Evolutionary conservation across 768 basidiomycete genomes (phyloP), one percentile per base, ranked within the genome.

Genomic region (Amanita molliuscula): DNA sequence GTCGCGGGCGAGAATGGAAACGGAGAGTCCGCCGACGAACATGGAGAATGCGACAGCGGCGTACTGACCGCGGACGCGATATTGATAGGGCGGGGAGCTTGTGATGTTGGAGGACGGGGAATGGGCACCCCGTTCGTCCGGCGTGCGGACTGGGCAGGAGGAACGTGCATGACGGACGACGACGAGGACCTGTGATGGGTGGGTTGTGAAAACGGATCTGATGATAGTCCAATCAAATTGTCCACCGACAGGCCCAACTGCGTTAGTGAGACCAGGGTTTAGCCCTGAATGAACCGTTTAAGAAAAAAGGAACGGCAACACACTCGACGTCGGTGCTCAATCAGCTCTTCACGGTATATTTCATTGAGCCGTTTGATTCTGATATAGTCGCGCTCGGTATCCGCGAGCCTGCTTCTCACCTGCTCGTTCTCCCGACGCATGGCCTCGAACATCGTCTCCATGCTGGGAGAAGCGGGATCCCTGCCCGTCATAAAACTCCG

Each of bases 291-390:
- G 20, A 25, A 25, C 35, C 7, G 6, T 34, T 31, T 33, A 21
- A n/a, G 26, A 48, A 20, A 38, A 34, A 20, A 38, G 21, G 6
- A 38, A 43, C 29, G 15, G 31, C 37, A n/a, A 50, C 42, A 44
- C 65, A 88, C 87, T 63, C 86, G 70, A 55, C 79, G 69, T 52
- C 89, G 66, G 59, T 86, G 79, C 38, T 87, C 82, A 48, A 92
- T 81, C 53, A 92, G 66, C 64, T 92, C 89, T 64, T 89, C 88
- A 26, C 87, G 72, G 59, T 91, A 92, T 4, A 88, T 76, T 57
- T 91, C 88, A 55, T 90, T 91, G 60, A 88, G 65, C 55, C 87
- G 66, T 44, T 79, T 71, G 43, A 89, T 74, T 28, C 84, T 77
- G 53, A 87, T 76, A 59, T 82, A 90, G 55, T 88, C 84, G 54